These are phyloP conservation scores for Triglochin maritima DNA, from an alignment of 106 monocot species.

Conservation along the genomic window DNA sequence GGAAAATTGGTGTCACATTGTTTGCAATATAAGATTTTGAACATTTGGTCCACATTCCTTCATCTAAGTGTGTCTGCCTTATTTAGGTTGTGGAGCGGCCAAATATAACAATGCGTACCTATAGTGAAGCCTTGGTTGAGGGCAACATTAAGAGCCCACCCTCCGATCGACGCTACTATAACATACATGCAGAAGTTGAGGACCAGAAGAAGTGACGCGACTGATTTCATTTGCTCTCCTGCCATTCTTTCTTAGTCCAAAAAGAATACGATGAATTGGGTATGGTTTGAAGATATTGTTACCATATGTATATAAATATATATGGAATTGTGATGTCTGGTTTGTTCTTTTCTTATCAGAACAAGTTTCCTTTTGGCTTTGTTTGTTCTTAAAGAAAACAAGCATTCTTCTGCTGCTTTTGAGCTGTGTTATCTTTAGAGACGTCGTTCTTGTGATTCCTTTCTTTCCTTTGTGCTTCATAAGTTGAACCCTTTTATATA, in stretches of 20 bases:
- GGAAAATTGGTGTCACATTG: no score
- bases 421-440: neutral
- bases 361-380: neutral
- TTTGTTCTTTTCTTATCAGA: constrained; percentile 3
- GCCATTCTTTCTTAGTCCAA: neutral
- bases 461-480: neutral
- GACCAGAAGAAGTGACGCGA: constrained; percentile 12
- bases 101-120: constrained; percentile 1
- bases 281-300: neutral
- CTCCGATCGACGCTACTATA: constrained; percentile 15
- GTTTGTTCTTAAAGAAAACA: constrained; percentile 1
- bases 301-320: neutral
- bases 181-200: constrained; percentile 35
- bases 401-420: constrained; percentile 1
- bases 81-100: no score
- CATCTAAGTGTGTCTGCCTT: no score
- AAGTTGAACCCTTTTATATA: no score
- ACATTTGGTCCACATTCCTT: no score
- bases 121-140: constrained; percentile 13
- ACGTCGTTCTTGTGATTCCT: neutral
- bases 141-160: constrained; percentile 25
- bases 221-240: constrained; percentile 1
- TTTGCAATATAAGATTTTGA: no score
- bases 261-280: neutral
- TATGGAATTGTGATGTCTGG: neutral